These are phyloP conservation scores for Leccinum incarnatum DNA, from an alignment of 768 basidiomycete species.

Conservation along the genomic window DNA sequence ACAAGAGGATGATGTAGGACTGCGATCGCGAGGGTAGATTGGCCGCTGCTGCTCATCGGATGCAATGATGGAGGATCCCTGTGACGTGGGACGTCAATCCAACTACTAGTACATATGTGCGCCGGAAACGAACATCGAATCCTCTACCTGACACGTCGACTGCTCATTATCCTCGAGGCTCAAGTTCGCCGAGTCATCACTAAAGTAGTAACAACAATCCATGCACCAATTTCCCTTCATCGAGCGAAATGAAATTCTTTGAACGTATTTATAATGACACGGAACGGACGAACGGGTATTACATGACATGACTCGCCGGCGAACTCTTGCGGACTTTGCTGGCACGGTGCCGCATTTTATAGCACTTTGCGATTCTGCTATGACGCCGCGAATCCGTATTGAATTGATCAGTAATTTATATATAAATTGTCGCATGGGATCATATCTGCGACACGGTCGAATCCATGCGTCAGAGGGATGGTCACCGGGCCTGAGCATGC, in stretches of 20 bases:
- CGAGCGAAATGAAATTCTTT: not conserved
- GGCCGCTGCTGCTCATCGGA: not conserved
- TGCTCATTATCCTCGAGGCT: not conserved
- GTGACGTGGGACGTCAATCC: not conserved
- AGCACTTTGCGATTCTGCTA: not conserved
- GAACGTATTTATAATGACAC: not conserved
- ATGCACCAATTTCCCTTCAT: not conserved
- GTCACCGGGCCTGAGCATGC: not conserved
- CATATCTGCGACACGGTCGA: not conserved
- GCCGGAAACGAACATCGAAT: too few species aligned
- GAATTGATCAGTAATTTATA: not conserved
- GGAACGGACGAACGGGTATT: not conserved
- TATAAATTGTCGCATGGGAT: not conserved
- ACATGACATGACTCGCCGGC: not conserved
- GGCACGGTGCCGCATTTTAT: not conserved
- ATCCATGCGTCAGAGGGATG: not conserved
- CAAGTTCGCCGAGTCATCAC: not conserved
- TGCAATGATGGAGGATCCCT: not conserved
- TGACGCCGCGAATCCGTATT: not conserved
- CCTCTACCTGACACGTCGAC: not conserved
- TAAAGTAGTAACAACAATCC: not conserved
- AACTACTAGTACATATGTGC: too few species aligned
- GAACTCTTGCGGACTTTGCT: not conserved
- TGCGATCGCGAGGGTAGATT: not conserved
- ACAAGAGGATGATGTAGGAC: not conserved